phyloP scores from a whole-genome alignment of 805 yeast species.

The Candida boidinii region DNA sequence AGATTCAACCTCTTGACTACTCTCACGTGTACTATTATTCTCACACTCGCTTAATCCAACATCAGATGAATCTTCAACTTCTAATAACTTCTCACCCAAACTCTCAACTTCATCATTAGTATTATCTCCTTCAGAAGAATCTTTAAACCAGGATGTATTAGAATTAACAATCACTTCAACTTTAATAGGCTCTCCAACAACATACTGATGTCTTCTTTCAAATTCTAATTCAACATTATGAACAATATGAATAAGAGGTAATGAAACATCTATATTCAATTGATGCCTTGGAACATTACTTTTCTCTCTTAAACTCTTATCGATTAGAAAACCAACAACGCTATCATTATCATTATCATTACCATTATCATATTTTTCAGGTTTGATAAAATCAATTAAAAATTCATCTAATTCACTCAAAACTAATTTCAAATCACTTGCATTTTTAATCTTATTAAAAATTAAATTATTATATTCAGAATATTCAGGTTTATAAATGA shows the following conservation, averaged over 20 bases:
- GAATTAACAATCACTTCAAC: slow-evolving; percentile 36
- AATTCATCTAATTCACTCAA: neutral
- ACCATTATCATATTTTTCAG: too few relatives aligned
- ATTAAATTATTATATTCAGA: slow-evolving; percentile 1
- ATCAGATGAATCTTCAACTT: too few relatives aligned
- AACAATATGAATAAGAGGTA: slow-evolving; percentile 52
- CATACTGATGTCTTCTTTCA: slow-evolving; percentile 32
- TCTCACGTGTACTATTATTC: too few relatives aligned
- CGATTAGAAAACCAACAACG: too few relatives aligned
- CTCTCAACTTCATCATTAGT: too few relatives aligned
- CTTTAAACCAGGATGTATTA: slow-evolving; percentile 31
- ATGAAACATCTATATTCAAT: slow-evolving; percentile 43
- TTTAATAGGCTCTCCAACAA: slow-evolving; percentile 58
- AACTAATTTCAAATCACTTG: slow-evolving; percentile 4
- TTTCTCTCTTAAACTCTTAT: too few relatives aligned
- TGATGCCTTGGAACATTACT: slow-evolving; percentile 10
- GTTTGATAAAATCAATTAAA: slow-evolving; percentile 4
- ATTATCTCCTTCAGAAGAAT: neutral
- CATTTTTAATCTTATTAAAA: too few relatives aligned
- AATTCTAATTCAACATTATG: slow-evolving; percentile 46
- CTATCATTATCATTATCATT: too few relatives aligned
- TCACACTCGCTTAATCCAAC: too few relatives aligned
- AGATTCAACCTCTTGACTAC: too few relatives aligned
- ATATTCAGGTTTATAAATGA: slow-evolving; percentile 7
- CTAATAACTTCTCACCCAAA: too few relatives aligned